These are phyloP conservation scores for Trichoderma sp. DNA, from an alignment of 2,329 filamentous ascomycete genomes.

Conservation along the genomic window DNA sequence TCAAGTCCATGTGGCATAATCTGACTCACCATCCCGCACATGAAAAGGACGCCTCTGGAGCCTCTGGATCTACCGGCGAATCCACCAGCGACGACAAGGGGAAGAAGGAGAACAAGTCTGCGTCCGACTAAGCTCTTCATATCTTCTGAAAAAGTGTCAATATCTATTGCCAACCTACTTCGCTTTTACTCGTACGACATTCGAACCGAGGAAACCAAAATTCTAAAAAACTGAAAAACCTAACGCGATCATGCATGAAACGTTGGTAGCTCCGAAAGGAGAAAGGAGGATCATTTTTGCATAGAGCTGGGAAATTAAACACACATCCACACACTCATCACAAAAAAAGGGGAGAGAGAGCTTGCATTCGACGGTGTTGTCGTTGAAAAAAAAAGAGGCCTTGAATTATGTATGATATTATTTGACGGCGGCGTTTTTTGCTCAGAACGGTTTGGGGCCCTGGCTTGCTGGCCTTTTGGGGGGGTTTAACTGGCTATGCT, in stretches of 20 bases:
- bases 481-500: neutral
- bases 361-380: conserved; percentile 39
- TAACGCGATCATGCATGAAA: conserved; percentile 24
- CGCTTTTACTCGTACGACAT: conserved; percentile 4
- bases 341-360: conserved; percentile 14
- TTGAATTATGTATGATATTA: conserved; percentile 29
- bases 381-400: conserved; percentile 28
- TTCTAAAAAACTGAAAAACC: neutral
- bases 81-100: conserved; percentile 24
- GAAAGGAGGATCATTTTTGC: neutral
- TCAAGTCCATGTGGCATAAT: conserved; percentile 91
- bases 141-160: conserved; percentile 23
- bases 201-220: neutral
- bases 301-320: conserved; percentile 23
- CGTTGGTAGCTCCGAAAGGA: neutral
- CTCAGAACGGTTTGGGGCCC: conserved; percentile 24
- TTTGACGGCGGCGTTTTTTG: conserved; percentile 30
- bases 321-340: neutral
- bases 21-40: conserved; percentile 72
- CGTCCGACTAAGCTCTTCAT: conserved; percentile 27
- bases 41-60: conserved; percentile 36
- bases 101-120: conserved; percentile 36
- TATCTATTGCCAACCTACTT: neutral
- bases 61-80: conserved; percentile 24
- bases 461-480: neutral